Evolutionary conservation across 1,284 basidiomycete species (phyloP).

Genomic region (Somion occarium): DNA sequence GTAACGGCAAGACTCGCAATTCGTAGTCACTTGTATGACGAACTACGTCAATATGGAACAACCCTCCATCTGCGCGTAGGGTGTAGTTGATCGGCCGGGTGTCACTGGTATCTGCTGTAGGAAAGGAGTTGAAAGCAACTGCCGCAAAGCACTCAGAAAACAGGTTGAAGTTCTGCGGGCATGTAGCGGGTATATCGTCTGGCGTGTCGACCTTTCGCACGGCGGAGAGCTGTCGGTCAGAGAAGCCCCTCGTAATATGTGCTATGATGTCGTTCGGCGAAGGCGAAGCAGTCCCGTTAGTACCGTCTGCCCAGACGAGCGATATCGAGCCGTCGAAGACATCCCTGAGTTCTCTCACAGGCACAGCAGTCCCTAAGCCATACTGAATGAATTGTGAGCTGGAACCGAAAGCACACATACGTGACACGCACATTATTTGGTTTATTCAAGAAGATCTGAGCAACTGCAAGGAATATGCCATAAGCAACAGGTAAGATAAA

Average conservation of each 20-base stretch:
- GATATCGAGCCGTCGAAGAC: conserved; percentile 47
- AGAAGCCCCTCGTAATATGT: conserved; percentile 48
- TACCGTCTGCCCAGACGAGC: conserved; percentile 64
- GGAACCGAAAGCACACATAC: not conserved
- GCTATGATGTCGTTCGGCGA: conserved; percentile 55
- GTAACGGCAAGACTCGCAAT: conserved; percentile 61
- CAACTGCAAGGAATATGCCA: conserved; percentile 63
- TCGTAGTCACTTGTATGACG: conserved; percentile 69
- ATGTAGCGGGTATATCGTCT: conserved; percentile 47
- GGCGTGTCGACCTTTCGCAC: conserved; percentile 45
- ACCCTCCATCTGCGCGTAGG: conserved; percentile 61
- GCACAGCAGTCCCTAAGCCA: conserved; percentile 55
- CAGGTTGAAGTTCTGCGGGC: conserved; percentile 71
- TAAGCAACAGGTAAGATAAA: conserved; percentile 65
- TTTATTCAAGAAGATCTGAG: conserved; percentile 51
- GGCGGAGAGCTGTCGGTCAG: conserved; percentile 34
- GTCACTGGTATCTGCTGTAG: conserved; percentile 31
- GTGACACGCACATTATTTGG: conserved; percentile 46
- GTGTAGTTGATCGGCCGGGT: conserved; percentile 59
- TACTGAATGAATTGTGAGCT: conserved; percentile 36
- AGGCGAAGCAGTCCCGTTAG: conserved; percentile 44
- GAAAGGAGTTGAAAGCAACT: conserved; percentile 60
- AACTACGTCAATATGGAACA: conserved; percentile 60
- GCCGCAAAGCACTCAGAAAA: conserved; percentile 71
- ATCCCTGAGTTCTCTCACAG: conserved; percentile 44